Evolutionary conservation across 2,329 filamentous ascomycete species (phyloP).

Genomic region (Onygenales sp.): DNA sequence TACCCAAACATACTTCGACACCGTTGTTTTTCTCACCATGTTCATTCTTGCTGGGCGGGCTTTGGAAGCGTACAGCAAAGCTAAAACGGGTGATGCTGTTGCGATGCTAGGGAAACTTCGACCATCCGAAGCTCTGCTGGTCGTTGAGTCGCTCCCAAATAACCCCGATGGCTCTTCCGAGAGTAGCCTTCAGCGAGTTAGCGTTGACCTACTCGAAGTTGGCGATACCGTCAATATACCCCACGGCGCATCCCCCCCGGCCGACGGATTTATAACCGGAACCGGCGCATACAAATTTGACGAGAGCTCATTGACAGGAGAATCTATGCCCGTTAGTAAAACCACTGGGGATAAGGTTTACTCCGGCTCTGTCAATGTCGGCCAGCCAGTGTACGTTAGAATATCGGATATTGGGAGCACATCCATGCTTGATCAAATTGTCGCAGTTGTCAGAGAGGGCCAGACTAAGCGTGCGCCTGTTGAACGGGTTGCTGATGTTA

Average conservation of each 20-base stretch:
- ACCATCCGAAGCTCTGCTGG: constrained; percentile 64
- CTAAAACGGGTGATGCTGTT: constrained; percentile 79
- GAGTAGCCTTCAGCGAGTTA: constrained; percentile 36
- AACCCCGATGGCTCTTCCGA: constrained; percentile 3
- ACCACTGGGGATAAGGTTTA: constrained; percentile 32
- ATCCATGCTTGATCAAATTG: constrained; percentile 43
- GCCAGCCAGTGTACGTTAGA: constrained; percentile 34
- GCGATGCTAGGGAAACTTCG: constrained; percentile 67
- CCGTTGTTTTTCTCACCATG: constrained; percentile 82
- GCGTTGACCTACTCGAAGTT: constrained; percentile 61
- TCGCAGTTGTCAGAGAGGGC: constrained; percentile 40
- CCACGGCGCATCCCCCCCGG: constrained; percentile 74
- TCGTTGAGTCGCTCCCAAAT: constrained; percentile 26
- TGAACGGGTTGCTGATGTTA: constrained; percentile 37
- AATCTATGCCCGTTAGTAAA: constrained; percentile 39
- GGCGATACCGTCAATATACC: constrained; percentile 66
- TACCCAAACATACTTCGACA: constrained; percentile 72
- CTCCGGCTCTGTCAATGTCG: constrained; percentile 39
- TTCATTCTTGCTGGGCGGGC: constrained; percentile 61
- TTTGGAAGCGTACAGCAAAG: constrained; percentile 78
- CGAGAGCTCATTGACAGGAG: constrained; percentile 73
- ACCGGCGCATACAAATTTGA: constrained; percentile 62
- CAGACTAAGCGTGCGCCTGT: constrained; percentile 41
- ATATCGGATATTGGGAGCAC: constrained; percentile 37
- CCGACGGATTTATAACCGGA: constrained; percentile 57